phyloP scores from a whole-genome alignment of 2,329 filamentous ascomycete species.

The Decorospora gaudefroyi region DNA sequence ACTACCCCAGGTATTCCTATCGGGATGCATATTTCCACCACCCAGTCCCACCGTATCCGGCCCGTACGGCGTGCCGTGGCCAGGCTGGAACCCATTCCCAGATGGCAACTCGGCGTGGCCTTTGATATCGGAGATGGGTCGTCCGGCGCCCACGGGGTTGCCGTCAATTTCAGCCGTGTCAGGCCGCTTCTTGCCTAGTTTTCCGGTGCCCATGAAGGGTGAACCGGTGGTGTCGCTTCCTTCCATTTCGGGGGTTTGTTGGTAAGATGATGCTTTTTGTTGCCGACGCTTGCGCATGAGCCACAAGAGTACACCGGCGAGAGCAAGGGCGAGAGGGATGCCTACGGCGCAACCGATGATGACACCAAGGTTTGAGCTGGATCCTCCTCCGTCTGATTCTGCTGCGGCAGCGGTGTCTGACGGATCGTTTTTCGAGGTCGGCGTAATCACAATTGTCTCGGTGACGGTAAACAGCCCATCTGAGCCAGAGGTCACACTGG shows the following conservation, averaged over 20 bases:
- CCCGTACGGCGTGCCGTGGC: constrained; percentile 27
- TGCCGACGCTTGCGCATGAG: constrained; percentile 39
- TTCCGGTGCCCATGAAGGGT: constrained; percentile 30
- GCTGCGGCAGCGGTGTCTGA: neutral
- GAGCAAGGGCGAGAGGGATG: constrained; percentile 41
- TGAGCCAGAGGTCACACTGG: constrained; percentile 31
- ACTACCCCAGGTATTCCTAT: constrained; percentile 32
- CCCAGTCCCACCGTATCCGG: constrained; percentile 41
- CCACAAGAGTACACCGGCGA: constrained; percentile 40
- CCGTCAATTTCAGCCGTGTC: constrained; percentile 37
- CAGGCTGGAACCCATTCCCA: constrained; percentile 34
- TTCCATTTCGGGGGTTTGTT: constrained; percentile 21
- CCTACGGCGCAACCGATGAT: constrained; percentile 47
- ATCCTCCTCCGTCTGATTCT: constrained; percentile 11
- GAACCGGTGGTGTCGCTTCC: constrained; percentile 22
- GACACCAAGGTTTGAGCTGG: constrained; percentile 32
- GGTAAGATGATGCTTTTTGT: constrained; percentile 26
- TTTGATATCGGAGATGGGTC: constrained; percentile 33
- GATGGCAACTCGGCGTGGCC: constrained; percentile 40
- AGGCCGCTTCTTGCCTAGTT: constrained; percentile 25
- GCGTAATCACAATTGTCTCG: constrained; percentile 27
- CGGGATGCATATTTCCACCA: constrained; percentile 29
- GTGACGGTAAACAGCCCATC: constrained; percentile 31
- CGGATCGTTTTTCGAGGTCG: constrained; percentile 12
- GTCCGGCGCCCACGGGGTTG: constrained; percentile 35